phyloP scores from a whole-genome alignment of 2,329 filamentous ascomycete genomes.

The Hawksworthiomyces lignivorus region DNA sequence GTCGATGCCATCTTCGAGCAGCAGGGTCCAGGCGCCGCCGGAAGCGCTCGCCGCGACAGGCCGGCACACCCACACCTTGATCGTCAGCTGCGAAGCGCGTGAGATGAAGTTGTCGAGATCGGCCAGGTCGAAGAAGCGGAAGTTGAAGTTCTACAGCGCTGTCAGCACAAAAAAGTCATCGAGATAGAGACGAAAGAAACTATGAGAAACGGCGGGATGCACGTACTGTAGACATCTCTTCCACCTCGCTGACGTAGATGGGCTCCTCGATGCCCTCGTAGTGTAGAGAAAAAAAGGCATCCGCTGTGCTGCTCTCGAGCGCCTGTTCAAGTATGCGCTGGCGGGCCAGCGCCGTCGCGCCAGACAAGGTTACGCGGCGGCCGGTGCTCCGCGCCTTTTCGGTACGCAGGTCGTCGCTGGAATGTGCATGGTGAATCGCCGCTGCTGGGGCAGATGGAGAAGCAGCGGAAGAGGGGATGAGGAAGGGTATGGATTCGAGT shows the following conservation, averaged over 20 bases:
- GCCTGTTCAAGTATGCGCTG: conserved; percentile 72
- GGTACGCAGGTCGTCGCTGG: conserved; percentile 42
- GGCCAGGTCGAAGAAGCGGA: conserved; percentile 73
- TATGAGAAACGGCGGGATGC: background rate
- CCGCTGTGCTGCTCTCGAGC: conserved; percentile 64
- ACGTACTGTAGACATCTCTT: conserved; percentile 61
- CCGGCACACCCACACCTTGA: conserved; percentile 67
- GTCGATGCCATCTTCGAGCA: conserved; percentile 67
- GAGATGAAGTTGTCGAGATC: conserved; percentile 55
- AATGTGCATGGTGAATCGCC: conserved; percentile 45
- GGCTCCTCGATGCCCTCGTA: conserved; percentile 58
- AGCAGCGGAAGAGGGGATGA: too few species aligned
- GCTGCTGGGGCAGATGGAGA: conserved; percentile 20
- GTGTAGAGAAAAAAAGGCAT: conserved; percentile 85
- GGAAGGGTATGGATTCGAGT: too few species aligned
- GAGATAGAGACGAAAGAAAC: background rate
- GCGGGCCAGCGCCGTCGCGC: conserved; percentile 35
- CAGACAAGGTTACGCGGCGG: conserved; percentile 43
- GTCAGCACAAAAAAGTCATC: too few species aligned
- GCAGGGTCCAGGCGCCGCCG: conserved; percentile 44
- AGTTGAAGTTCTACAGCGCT: conserved; percentile 71
- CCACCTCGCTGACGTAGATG: conserved; percentile 82
- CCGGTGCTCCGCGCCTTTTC: conserved; percentile 27
- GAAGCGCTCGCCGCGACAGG: conserved; percentile 17
- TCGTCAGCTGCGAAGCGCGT: conserved; percentile 53